Evolutionary conservation across 306 rosid species (phyloP).

Genomic region (Cicer cuneatum): DNA sequence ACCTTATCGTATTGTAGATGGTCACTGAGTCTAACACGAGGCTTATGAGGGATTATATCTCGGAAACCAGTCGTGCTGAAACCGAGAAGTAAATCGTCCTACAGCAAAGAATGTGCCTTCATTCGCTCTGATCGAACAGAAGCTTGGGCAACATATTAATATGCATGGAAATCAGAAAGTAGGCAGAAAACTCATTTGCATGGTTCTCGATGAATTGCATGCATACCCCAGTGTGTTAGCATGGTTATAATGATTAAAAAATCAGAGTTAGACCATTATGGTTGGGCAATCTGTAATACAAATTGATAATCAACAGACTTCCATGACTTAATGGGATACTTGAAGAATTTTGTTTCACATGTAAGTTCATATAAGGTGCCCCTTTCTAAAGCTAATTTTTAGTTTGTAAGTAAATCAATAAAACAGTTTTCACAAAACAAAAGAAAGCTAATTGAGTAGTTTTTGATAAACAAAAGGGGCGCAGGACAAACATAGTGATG

Average conservation of each 20-base stretch:
- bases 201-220: conserved; percentile 23
- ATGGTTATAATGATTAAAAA: conserved; percentile 12
- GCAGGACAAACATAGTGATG: background rate
- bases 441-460: background rate
- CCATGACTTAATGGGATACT: conserved; percentile 3
- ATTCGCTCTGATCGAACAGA: conserved; percentile 2
- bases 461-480: background rate
- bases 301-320: conserved; percentile 29
- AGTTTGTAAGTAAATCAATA: background rate
- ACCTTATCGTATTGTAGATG: conserved; percentile 61
- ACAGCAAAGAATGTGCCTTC: background rate
- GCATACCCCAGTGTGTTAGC: conserved; percentile 3
- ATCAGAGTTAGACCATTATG: conserved; percentile 15
- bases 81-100: conserved; percentile 48
- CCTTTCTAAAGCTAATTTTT: background rate
- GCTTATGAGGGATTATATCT: conserved; percentile 78
- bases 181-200: background rate
- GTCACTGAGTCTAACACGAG: conserved; percentile 76
- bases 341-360: conserved; percentile 14
- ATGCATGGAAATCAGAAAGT: conserved; percentile 20
- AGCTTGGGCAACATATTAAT: conserved; percentile 12
- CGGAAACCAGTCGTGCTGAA: conserved; percentile 68
- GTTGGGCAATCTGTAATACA: conserved; percentile 13
- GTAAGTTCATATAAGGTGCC: background rate
- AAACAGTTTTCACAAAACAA: background rate